Conservation (phyloP, 495 filamentous ascomycete genomes). For the Aspergillus heteromorphus region DNA sequence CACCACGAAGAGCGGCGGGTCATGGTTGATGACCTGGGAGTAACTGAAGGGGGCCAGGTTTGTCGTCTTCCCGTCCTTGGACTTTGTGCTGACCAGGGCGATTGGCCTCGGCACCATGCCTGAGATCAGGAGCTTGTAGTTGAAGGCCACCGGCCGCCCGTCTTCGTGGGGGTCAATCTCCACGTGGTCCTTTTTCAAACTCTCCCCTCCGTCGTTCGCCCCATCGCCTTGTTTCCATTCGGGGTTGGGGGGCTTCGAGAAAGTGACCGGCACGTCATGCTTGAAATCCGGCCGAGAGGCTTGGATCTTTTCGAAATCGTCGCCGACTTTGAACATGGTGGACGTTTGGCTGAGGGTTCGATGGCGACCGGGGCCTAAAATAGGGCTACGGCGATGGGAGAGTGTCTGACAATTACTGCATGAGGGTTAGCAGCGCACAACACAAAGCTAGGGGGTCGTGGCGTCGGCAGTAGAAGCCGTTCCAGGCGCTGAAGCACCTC, state of each 20-base stretch:
- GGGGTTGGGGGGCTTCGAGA: slow-evolving; percentile 68
- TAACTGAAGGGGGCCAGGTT: slow-evolving; percentile 90
- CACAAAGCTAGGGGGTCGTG: neutral
- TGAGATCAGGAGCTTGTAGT: slow-evolving; percentile 91
- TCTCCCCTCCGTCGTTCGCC: slow-evolving; percentile 56
- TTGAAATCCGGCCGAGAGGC: slow-evolving; percentile 64
- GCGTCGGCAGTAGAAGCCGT: neutral
- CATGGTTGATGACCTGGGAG: slow-evolving; percentile 76
- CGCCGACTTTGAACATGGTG: slow-evolving; percentile 23
- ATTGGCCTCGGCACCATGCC: slow-evolving; percentile 80
- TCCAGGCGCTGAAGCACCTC: neutral
- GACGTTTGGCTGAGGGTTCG: slow-evolving; percentile 20
- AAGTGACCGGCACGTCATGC: slow-evolving; percentile 44
- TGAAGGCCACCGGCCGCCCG: slow-evolving; percentile 60
- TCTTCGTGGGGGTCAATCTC: slow-evolving; percentile 77
- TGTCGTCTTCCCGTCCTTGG: slow-evolving; percentile 50
- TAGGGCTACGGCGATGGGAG: neutral
- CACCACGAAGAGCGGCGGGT: slow-evolving; percentile 84
- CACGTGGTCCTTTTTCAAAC: slow-evolving; percentile 57
- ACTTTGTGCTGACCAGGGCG: slow-evolving; percentile 57
- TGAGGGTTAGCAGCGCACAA: neutral
- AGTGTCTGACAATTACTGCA: neutral
- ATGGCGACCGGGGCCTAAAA: too few relatives aligned
- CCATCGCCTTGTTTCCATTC: slow-evolving; percentile 76
- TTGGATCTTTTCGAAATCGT: slow-evolving; percentile 76